These are phyloP conservation scores for Suhomyces wounanorum DNA, from an alignment of 1,139 yeast genomes.

Conservation along the genomic window DNA sequence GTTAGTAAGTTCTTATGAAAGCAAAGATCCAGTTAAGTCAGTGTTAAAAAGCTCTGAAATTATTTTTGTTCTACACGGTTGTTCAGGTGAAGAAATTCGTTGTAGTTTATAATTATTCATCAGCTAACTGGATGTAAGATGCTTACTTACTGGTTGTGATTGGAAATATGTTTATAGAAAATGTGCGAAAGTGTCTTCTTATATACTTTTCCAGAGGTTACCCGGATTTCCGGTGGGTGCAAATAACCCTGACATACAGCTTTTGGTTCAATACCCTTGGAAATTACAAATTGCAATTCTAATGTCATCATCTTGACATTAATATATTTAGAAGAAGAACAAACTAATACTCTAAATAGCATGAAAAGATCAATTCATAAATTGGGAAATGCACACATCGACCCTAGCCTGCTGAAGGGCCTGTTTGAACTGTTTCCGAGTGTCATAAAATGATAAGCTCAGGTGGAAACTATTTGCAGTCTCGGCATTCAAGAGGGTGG, in stretches of 20 bases:
- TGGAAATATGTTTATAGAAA: neutral
- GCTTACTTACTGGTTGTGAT: conserved; percentile 6
- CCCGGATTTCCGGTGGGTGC: conserved; percentile 10
- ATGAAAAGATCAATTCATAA: too few species aligned
- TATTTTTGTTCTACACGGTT: conserved; percentile 53
- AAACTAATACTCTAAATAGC: too few species aligned
- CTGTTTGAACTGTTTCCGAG: neutral
- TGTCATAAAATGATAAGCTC: conserved; percentile 4
- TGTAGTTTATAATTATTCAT: conserved; percentile 45
- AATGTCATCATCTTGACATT: neutral
- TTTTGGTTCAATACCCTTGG: too few species aligned
- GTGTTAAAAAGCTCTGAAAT: conserved; percentile 74
- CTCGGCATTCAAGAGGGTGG: conserved; percentile 11
- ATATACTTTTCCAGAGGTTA: conserved; percentile 10
- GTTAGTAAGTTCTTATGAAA: conserved; percentile 14
- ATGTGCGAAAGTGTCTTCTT: conserved; percentile 7
- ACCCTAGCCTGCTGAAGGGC: neutral
- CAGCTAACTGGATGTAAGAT: conserved; percentile 21
- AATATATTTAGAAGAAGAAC: too few species aligned
- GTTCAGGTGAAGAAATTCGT: conserved; percentile 73
- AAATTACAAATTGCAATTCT: neutral
- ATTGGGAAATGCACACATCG: neutral
- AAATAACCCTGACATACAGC: conserved; percentile 8
- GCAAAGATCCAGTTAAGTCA: conserved; percentile 31
- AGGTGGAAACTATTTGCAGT: neutral